Percentiles rank a stretch among this genome's conserved stretches.
Evolutionary conservation across 2,329 filamentous ascomycete species (phyloP).

Genomic region (Hortaea sp.): DNA sequence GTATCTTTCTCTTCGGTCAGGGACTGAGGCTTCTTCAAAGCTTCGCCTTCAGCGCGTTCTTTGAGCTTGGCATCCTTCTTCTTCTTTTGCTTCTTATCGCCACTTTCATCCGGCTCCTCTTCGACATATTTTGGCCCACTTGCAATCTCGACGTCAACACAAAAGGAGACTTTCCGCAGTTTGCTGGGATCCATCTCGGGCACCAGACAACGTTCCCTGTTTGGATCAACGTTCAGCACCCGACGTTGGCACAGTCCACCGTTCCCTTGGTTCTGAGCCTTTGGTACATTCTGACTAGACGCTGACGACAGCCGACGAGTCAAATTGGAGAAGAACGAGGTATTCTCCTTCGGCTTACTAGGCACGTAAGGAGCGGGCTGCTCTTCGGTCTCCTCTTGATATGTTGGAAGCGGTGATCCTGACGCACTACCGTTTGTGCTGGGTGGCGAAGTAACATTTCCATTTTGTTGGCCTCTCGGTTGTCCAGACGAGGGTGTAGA

Average conservation of each 20-base stretch:
- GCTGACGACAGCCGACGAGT: conserved; percentile 69
- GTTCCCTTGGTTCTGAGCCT: conserved; percentile 42
- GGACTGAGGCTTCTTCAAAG: conserved; percentile 56
- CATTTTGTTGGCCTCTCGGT: too few relatives aligned
- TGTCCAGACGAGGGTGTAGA: too few relatives aligned
- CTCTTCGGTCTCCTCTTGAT: conserved; percentile 19
- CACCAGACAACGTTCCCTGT: conserved; percentile 69
- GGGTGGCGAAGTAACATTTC: conserved; percentile 40
- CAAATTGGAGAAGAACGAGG: conserved; percentile 68
- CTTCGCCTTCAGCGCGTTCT: conserved; percentile 65
- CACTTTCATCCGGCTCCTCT: conserved; percentile 42
- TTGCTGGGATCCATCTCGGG: conserved; percentile 71
- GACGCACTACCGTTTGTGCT: conserved; percentile 42
- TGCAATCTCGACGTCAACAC: conserved; percentile 94
- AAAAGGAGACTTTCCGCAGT: conserved; percentile 81
- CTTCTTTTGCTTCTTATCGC: conserved; percentile 41
- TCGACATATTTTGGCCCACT: conserved; percentile 65
- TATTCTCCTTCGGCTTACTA: conserved; percentile 53
- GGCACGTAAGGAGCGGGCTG: conserved; percentile 55
- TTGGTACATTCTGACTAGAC: conserved; percentile 29
- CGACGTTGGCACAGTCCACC: conserved; percentile 69
- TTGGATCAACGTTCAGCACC: conserved; percentile 74
- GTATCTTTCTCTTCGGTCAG: conserved; percentile 48
- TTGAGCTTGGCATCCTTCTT: conserved; percentile 51
- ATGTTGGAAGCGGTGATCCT: conserved; percentile 13